Base-by-base conservation (phyloP, 2,329 filamentous ascomycete genomes). In the Penicillium sclerotigenum region DNA sequence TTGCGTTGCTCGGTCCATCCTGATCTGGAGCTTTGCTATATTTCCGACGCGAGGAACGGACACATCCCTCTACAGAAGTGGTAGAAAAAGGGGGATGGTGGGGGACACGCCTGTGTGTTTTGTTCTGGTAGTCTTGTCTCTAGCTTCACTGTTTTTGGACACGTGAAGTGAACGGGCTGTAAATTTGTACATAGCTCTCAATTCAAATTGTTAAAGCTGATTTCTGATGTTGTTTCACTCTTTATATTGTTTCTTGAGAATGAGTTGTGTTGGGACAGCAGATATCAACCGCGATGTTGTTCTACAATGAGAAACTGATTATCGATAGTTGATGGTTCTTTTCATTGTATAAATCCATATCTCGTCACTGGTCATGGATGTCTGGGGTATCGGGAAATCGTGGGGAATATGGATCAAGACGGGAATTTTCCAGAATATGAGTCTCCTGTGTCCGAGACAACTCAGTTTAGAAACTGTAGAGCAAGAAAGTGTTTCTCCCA, bases 121-220 rank as follows among this genome's bases (percentile, higher is more conserved):
- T 31, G 18, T 11, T 18, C 22, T 24, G 33, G 9, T 20, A 13
- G 31, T 52, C 20, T 33, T n/a, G 20, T 46, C 18, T 46, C 31
- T 34, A 28, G 14, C 47, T 52, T 54, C 20, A 47, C 53, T 34
- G 10, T 36, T 46, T 43, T 41, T 26, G 14, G 48, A 36, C 16
- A 5, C 20, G 24, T 42, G 28, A 45, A 45, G 33, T 37, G 42
- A 13, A 46, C 45, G 22, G 47, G 28, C 26, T 59, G 48, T 56
- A 54, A 51, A 61, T 57, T 28, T 65, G 63, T 65, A 65, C 52
- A 65, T 65, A 64, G 57, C 54, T 59, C 54, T 57, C 47, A 64
- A 61, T 58, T 53, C 58, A 52, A 45, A 38, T 31, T 29, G n/a
- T 56, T 64, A 60, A 56, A 59, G 61, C 57, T 62, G 52, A 57